phyloP scores from a whole-genome alignment of 371 early-diverging fungal genomes.

The Mucor circinelloides region DNA sequence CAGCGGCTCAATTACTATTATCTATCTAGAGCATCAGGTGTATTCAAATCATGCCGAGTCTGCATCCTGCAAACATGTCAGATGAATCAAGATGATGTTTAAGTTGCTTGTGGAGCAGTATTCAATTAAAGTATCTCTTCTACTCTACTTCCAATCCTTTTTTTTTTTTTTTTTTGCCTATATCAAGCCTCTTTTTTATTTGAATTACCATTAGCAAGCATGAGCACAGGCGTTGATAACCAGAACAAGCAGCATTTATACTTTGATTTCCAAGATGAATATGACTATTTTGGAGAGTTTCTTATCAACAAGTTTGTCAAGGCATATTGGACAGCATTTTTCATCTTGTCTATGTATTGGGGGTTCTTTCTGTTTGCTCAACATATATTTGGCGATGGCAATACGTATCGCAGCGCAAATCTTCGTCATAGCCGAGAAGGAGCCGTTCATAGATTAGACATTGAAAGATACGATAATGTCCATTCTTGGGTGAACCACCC shows the following conservation, averaged over 20 bases:
- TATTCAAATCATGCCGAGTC: not conserved
- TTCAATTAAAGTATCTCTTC: too few relatives aligned
- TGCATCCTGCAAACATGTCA: not conserved
- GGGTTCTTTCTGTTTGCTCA: conserved; percentile 18
- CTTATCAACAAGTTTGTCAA: conserved; percentile 3
- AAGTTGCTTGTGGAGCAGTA: not conserved
- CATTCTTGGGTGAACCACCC: not conserved
- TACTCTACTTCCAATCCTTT: too few relatives aligned
- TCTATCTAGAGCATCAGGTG: too few relatives aligned
- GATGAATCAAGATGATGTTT: not conserved
- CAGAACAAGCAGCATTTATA: not conserved
- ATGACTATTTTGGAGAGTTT: conserved; percentile 19
- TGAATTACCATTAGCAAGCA: not conserved
- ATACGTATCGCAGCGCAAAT: conserved; percentile 1
- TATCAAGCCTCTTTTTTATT: too few relatives aligned
- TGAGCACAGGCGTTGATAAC: not conserved
- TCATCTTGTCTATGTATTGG: conserved; percentile 13
- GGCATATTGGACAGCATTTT: conserved; percentile 16
- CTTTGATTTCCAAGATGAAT: conserved; percentile 5
- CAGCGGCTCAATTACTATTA: too few relatives aligned
- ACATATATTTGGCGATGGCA: conserved; percentile 20
- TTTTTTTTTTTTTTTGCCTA: too few relatives aligned
- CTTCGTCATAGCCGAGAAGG: conserved; percentile 2
- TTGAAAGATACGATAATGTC: not conserved
- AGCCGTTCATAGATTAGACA: conserved; percentile 5